Percentiles rank a stretch among this genome's conserved stretches.
Conservation (phyloP, 2,329 filamentous ascomycete species). For the Diplocarpon rosae region DNA sequence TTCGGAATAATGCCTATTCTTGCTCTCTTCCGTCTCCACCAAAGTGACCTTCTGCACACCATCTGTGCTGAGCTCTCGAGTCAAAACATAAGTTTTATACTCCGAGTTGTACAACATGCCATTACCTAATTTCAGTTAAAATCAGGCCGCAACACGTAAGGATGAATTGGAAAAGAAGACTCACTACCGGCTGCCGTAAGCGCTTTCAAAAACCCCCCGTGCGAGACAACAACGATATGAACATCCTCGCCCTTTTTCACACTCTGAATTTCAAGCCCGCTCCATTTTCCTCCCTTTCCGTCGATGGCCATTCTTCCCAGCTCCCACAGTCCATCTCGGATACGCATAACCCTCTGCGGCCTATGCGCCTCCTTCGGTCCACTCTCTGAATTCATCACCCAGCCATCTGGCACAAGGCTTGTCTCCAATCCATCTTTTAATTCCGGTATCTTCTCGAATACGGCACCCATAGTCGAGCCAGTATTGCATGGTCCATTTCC, state of each 20-base stretch:
- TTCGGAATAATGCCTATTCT: neutral
- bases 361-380: neutral
- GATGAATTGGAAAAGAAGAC: too few relatives aligned
- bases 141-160: neutral
- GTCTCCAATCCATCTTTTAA: neutral
- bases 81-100: too few relatives aligned
- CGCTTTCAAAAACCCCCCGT: neutral
- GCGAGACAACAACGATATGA: conserved; percentile 1
- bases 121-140: neutral
- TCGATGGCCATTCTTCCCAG: neutral
- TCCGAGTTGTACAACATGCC: too few relatives aligned
- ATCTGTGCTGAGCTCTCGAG: neutral
- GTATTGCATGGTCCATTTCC: neutral
- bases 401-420: neutral
- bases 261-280: neutral
- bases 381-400: neutral
- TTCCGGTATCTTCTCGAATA: neutral
- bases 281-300: neutral
- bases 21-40: conserved; percentile 1
- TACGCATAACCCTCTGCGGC: neutral
- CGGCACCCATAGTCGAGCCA: neutral
- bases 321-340: neutral
- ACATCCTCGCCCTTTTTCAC: neutral
- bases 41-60: neutral
- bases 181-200: neutral